Base-by-base conservation (phyloP, 2,329 filamentous ascomycete species). In the Sclerotinia trifoliorum region DNA sequence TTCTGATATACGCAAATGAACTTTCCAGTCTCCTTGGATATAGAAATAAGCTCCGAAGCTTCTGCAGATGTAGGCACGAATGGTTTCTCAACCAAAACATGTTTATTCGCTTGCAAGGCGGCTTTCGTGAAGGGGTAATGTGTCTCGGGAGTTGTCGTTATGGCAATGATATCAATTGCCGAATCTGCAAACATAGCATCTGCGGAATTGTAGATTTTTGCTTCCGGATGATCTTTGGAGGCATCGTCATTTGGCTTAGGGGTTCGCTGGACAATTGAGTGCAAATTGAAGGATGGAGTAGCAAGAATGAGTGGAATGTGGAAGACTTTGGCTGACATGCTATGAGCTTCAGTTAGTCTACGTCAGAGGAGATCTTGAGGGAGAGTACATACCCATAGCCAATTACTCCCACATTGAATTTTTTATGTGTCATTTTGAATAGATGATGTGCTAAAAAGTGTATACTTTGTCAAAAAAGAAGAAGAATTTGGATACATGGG, bases 71-170 rank as follows among this genome's bases (percentile, higher is more conserved):
- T 90, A 26, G 91, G 89, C 17, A 92, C 90, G 77, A 94, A 94
- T 2, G 92, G 92, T 81, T 94, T 94, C 81, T 94, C 92, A 61
- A 90, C 89, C 65, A 94, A 82, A 35, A 94, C 89, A 78, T 94
- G 89, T 81, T 94, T 94, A 73, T 89, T 88, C 13, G 85, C 82
- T 76, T 89, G 83, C 60, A 94, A 82, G 0, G 89, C 88, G 64
- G 85, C 78, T 78, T 87, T 88, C 48, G 87, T 82, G 73, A 93
- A 82, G 21, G 82, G 77, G 76, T 87, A 91, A 80, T 94, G 92
- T 15, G 86, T 88, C 70, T 89, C 84, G 0, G 91, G 91, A 0
- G 90, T 87, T 0, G 90, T 93, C 65, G 88, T 88, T 70, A 95
- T 80, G 73, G 93, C 82, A 44, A 93, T 85, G 24, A 94, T 81